phyloP scores from a whole-genome alignment of 768 basidiomycete genomes.

The Sporobolomyces phaffii region DNA sequence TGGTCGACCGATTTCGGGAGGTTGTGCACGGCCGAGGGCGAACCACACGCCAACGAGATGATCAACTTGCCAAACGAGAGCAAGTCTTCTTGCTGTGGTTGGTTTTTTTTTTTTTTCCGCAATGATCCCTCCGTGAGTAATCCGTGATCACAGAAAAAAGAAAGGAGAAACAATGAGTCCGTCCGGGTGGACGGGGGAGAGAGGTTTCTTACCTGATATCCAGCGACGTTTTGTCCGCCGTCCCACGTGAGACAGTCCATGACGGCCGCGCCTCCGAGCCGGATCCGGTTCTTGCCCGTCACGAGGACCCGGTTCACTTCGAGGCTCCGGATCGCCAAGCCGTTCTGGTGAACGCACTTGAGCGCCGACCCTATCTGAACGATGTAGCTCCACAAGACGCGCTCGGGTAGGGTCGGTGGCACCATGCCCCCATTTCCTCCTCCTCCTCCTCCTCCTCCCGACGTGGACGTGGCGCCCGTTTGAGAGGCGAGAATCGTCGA shows the following conservation, averaged over 20 bases:
- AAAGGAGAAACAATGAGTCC: neutral
- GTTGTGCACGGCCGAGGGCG: constrained; percentile 59
- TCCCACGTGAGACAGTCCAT: constrained; percentile 79
- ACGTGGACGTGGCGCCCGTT: constrained; percentile 51
- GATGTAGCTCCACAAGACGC: constrained; percentile 84
- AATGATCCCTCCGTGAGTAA: too few species aligned
- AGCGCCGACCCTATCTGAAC: constrained; percentile 64
- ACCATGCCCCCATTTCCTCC: constrained; percentile 44
- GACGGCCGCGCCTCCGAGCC: constrained; percentile 79
- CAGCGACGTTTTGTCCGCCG: constrained; percentile 56
- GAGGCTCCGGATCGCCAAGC: constrained; percentile 70
- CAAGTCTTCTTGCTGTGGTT: constrained; percentile 74
- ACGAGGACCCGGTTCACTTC: constrained; percentile 81
- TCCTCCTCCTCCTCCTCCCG: constrained; percentile 56
- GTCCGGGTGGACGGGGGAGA: neutral
- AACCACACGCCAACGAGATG: constrained; percentile 69
- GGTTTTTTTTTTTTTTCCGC: too few species aligned
- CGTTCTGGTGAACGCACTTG: constrained; percentile 73
- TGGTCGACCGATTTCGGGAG: constrained; percentile 67
- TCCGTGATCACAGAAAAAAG: neutral
- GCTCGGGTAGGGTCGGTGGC: constrained; percentile 62
- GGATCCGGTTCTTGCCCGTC: constrained; percentile 81
- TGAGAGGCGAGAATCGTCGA: too few species aligned
- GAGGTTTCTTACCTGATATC: constrained; percentile 52
- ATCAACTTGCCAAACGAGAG: constrained; percentile 77